phyloP scores from a whole-genome alignment of 2,329 filamentous ascomycete genomes.

The Hymenoscyphus albidus region DNA sequence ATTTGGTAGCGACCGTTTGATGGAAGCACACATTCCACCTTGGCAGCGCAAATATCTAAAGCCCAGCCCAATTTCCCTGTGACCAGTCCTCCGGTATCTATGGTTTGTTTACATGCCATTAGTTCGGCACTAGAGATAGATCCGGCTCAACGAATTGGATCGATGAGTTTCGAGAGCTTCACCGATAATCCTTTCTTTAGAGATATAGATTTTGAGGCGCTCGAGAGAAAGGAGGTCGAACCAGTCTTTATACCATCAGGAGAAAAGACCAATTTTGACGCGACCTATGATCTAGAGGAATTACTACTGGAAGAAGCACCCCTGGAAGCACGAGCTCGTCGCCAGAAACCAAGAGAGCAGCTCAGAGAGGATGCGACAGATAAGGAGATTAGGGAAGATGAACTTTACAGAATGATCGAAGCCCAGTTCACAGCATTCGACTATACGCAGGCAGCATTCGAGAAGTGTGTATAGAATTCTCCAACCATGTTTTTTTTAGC shows the following conservation, averaged over 20 bases:
- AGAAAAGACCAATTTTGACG: constrained; percentile 98
- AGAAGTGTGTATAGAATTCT: constrained; percentile 51
- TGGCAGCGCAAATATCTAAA: constrained; percentile 76
- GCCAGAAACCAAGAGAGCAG: constrained; percentile 89
- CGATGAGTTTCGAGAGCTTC: constrained; percentile 76
- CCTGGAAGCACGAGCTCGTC: constrained; percentile 82
- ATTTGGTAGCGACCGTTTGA: constrained; percentile 77
- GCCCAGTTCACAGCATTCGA: constrained; percentile 92
- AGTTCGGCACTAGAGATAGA: constrained; percentile 78
- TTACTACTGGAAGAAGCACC: constrained; percentile 90
- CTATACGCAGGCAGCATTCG: constrained; percentile 79
- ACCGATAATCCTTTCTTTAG: constrained; percentile 87
- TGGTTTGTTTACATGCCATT: constrained; percentile 86
- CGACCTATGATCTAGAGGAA: constrained; percentile 95
- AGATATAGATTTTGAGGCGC: constrained; percentile 73
- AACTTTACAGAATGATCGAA: constrained; percentile 91
- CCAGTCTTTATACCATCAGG: constrained; percentile 91
- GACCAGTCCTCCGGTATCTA: constrained; percentile 84
- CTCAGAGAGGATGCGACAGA: constrained; percentile 92
- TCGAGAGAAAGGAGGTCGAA: constrained; percentile 83
- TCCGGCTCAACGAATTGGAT: constrained; percentile 76
- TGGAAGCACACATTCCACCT: constrained; percentile 75
- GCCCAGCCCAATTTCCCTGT: constrained; percentile 85
- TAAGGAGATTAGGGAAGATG: constrained; percentile 91
- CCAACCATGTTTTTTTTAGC: constrained; percentile 1